Evolutionary conservation across 2,329 filamentous ascomycete genomes (phyloP).

Genomic region (Pseudogymnoascus sp.): DNA sequence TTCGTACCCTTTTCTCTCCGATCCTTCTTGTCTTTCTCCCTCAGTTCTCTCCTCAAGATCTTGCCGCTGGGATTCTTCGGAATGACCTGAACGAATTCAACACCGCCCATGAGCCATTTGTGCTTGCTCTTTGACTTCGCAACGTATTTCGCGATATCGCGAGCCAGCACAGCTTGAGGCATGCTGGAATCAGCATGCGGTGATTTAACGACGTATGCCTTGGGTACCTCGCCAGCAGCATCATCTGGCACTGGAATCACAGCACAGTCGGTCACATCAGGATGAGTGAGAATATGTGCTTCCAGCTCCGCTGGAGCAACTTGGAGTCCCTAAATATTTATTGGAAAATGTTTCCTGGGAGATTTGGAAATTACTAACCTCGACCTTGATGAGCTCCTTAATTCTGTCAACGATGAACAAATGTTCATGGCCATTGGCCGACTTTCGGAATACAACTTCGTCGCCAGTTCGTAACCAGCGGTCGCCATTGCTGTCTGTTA

Average conservation of each 20-base stretch:
- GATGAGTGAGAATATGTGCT: constrained; percentile 68
- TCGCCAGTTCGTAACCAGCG: constrained; percentile 76
- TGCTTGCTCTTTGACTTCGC: constrained; percentile 59
- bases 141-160: constrained; percentile 52
- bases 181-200: constrained; percentile 30
- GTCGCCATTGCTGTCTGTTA: constrained; percentile 49
- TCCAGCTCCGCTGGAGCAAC: constrained; percentile 79
- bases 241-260: constrained; percentile 66
- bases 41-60: constrained; percentile 60
- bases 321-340: constrained; percentile 50
- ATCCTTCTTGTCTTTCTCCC: constrained; percentile 65
- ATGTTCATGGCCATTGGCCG: constrained; percentile 63
- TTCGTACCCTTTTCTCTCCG: constrained; percentile 58
- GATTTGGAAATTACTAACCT: constrained; percentile 37
- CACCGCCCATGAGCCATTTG: constrained; percentile 57
- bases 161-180: constrained; percentile 45
- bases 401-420: constrained; percentile 73
- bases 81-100: constrained; percentile 58
- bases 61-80: constrained; percentile 70
- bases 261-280: constrained; percentile 67
- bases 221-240: constrained; percentile 58
- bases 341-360: too few relatives aligned
- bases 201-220: constrained; percentile 58
- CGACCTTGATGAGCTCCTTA: constrained; percentile 68
- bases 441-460: constrained; percentile 60